A percentile compares a stretch with the other conserved stretches of the same genome.
These are phyloP conservation scores for Hericium coralloides DNA, from an alignment of 768 basidiomycete species.

Conservation along the genomic window DNA sequence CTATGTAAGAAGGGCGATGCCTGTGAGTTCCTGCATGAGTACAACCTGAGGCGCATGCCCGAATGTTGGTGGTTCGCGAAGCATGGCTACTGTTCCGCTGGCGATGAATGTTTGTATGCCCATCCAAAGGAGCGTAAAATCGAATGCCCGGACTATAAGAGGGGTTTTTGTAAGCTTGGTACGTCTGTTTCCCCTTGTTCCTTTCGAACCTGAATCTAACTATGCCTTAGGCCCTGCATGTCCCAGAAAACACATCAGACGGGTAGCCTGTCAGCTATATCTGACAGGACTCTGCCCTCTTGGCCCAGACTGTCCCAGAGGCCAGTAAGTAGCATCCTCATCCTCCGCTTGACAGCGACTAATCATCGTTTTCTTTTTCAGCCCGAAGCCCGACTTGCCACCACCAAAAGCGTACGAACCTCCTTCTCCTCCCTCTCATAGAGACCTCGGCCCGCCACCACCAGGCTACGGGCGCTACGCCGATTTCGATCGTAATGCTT, in stretches of 20 bases:
- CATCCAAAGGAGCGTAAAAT: conserved; percentile 87
- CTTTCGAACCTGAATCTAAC: conserved; percentile 3
- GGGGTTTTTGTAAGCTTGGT: conserved; percentile 96
- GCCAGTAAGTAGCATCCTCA: conserved; percentile 58
- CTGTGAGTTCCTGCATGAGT: conserved; percentile 98
- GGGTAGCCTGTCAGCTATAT: conserved; percentile 86
- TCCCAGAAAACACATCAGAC: conserved; percentile 86
- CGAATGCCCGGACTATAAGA: conserved; percentile 92
- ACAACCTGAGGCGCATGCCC: conserved; percentile 95
- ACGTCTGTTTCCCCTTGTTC: conserved; percentile 19
- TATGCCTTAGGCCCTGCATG: conserved; percentile 63
- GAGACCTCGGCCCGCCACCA: conserved; percentile 84
- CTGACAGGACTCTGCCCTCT: conserved; percentile 89
- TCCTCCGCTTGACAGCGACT: conserved; percentile 3
- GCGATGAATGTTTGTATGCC: conserved; percentile 95
- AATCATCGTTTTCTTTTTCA: conserved; percentile 22
- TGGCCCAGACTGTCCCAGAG: conserved; percentile 79
- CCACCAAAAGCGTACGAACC: conserved; percentile 67
- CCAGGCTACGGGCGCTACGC: conserved; percentile 84
- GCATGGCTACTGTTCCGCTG: conserved; percentile 94
- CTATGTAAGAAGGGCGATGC: conserved; percentile 97
- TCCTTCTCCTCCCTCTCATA: conserved; percentile 63
- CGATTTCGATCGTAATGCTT: conserved; percentile 51
- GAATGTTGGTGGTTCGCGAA: conserved; percentile 99
- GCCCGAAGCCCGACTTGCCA: conserved; percentile 72